Evolutionary conservation across 1,284 basidiomycete species (phyloP), one percentile per base, ranked within the genome.

Genomic region (Hemileia vastatrix): DNA sequence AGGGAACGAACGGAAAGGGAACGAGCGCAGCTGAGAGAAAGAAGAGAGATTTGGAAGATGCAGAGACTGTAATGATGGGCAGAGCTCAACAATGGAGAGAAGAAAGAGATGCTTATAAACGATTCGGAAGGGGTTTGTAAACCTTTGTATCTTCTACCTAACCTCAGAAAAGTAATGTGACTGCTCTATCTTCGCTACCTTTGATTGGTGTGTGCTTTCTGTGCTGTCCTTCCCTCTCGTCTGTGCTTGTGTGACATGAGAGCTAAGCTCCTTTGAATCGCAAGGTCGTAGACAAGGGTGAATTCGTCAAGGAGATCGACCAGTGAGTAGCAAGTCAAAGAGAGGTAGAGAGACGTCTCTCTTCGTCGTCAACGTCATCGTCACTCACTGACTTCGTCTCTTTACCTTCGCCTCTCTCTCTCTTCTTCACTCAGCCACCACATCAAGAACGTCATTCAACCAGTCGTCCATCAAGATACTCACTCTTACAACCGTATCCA

Each of bases 361-460:
- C 27, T 27, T 27, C 27, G 27, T 27, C 27, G 27, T 27, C 27
- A 27, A 27, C 27, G 27, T 27, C 27, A 27, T 27, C 27, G 27
- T 27, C 27, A 27, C 27, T 27, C 27, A 27, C 27, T 27, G 27
- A 27, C 27, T 27, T 27, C 27, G 27, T 27, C 27, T 27, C 27
- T 27, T 27, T 27, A 27, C 27, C 27, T 27, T 27, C 27, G 27
- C 27, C 27, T 27, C 36, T 40, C 36, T 40, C 15, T 11, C 36
- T 40, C 36, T 40, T 15, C 36, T 15, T 11, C 8, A 11, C 36
- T 11, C 36, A 40, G 36, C 68, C 72, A 73, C 70, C 72, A 73
- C 70, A 70, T 73, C 54, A 68, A 71, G 68, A 72, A 73, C 67
- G 69, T 73, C 11, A 70, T 73, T 27, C 70, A 72, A 65, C 72